These are phyloP conservation scores for Glonium stellatum DNA, from an alignment of 495 filamentous ascomycete species.

Conservation along the genomic window DNA sequence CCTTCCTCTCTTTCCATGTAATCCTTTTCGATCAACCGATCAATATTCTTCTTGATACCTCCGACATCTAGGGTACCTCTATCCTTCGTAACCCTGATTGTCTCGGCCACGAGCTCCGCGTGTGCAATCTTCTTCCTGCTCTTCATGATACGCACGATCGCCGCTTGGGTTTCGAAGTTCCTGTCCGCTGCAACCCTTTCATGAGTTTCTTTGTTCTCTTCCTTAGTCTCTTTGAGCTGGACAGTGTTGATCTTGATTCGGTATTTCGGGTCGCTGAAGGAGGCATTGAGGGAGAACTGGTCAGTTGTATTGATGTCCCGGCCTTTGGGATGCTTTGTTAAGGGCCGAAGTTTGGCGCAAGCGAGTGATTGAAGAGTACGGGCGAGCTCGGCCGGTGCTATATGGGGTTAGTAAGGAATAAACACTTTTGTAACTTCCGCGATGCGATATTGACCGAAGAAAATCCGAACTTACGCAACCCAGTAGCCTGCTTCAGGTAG, in stretches of 20 bases:
- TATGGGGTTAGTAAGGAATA: conserved; percentile 21
- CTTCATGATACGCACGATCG: conserved; percentile 98
- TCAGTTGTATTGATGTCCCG: conserved; percentile 70
- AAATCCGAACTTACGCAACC: conserved; percentile 48
- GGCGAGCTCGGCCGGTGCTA: conserved; percentile 67
- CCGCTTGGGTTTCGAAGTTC: conserved; percentile 93
- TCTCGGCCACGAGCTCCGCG: conserved; percentile 71
- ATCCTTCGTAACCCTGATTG: conserved; percentile 79
- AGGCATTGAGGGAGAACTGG: conserved; percentile 69
- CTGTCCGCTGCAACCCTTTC: conserved; percentile 81
- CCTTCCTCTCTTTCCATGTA: conserved; percentile 81
- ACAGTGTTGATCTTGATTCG: conserved; percentile 98
- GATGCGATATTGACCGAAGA: conserved; percentile 13
- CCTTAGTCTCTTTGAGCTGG: conserved; percentile 85
- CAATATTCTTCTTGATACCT: conserved; percentile 95
- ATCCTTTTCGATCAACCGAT: conserved; percentile 97
- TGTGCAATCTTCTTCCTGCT: conserved; percentile 79
- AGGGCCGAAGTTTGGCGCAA: conserved; percentile 79
- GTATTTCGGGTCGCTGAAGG: conserved; percentile 73
- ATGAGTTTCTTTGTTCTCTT: conserved; percentile 90
- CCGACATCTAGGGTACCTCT: conserved; percentile 73
- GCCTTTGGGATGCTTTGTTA: conserved; percentile 78
- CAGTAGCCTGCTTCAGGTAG: conserved; percentile 62
- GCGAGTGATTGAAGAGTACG: conserved; percentile 92
- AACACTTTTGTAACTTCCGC: neutral